Conservation (phyloP, 1,284 basidiomycete species). For the Limonomyces culmigenus region DNA sequence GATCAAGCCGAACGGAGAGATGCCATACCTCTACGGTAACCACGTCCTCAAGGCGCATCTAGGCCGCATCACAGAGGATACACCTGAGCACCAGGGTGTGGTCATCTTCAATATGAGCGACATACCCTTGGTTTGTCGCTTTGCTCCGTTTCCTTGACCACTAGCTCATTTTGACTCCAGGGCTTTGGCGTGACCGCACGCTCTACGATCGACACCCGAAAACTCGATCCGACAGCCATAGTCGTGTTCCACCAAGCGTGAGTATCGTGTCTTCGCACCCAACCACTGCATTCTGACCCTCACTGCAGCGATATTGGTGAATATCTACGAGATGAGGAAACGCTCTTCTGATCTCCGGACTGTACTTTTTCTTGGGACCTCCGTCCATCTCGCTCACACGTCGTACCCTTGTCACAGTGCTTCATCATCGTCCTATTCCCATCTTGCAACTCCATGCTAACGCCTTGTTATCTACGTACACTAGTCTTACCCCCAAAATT, state of each 20-base stretch:
- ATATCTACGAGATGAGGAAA: constrained; percentile 89
- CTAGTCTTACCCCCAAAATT: no score
- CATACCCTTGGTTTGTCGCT: constrained; percentile 70
- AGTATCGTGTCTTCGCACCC: constrained; percentile 14
- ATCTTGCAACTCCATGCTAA: no score
- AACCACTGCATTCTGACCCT: constrained; percentile 3
- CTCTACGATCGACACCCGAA: constrained; percentile 90
- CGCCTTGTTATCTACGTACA: no score
- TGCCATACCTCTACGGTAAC: constrained; percentile 98
- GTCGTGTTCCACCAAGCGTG: constrained; percentile 98
- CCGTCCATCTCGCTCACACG: no score
- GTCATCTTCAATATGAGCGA: constrained; percentile 95
- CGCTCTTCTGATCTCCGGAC: no score
- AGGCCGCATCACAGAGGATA: constrained; percentile 98
- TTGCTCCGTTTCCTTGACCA: constrained; percentile 4
- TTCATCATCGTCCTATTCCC: no score
- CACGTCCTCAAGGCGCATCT: constrained; percentile 98
- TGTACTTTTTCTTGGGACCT: no score
- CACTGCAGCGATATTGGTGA: constrained; percentile 75
- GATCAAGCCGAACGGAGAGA: constrained; percentile 99
- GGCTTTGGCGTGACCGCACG: constrained; percentile 97
- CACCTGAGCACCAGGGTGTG: constrained; percentile 97
- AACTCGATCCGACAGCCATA: constrained; percentile 95
- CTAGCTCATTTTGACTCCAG: constrained; percentile 21
- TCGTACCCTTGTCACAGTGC: no score